phyloP scores from a whole-genome alignment of 2,329 filamentous ascomycete genomes.

The Trichoderma sp. region DNA sequence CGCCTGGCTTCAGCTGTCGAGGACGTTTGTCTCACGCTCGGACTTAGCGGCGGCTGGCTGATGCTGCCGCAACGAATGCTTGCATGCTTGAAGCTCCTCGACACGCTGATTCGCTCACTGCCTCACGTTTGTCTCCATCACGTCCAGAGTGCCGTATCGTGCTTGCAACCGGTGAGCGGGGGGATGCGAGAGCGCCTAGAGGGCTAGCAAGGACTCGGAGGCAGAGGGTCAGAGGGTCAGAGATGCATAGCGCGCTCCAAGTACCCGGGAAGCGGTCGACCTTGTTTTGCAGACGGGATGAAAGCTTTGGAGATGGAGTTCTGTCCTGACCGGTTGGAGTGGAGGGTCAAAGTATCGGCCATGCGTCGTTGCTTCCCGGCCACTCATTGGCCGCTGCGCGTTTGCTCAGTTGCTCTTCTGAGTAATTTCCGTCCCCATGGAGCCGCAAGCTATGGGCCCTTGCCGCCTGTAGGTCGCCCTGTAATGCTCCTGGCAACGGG shows the following conservation, averaged over 20 bases:
- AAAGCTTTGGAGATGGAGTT: background rate
- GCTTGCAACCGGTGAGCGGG: slow-evolving; percentile 15
- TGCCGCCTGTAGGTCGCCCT: background rate
- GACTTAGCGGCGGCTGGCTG: background rate
- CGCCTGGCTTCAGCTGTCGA: background rate
- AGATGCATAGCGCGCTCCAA: background rate
- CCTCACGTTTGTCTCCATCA: background rate
- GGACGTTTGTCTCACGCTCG: slow-evolving; percentile 8
- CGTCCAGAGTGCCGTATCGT: background rate
- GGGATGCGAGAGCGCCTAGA: background rate
- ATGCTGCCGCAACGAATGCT: slow-evolving; percentile 4
- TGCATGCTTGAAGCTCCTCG: background rate
- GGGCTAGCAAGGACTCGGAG: background rate
- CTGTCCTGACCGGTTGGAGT: background rate
- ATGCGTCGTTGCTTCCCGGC: background rate
- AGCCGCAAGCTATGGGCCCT: background rate
- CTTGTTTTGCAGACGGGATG: background rate
- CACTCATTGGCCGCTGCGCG: slow-evolving; percentile 6
- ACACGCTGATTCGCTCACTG: background rate
- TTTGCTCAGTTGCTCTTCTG: background rate
- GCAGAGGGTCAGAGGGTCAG: background rate
- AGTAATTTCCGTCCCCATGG: background rate
- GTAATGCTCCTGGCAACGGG: background rate
- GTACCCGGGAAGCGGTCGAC: background rate
- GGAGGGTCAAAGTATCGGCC: background rate